Percentiles rank a stretch among this genome's conserved stretches.
Evolutionary conservation across 352 stramenopile species (phyloP).

Genomic region (Globisporangium paroecandrum): DNA sequence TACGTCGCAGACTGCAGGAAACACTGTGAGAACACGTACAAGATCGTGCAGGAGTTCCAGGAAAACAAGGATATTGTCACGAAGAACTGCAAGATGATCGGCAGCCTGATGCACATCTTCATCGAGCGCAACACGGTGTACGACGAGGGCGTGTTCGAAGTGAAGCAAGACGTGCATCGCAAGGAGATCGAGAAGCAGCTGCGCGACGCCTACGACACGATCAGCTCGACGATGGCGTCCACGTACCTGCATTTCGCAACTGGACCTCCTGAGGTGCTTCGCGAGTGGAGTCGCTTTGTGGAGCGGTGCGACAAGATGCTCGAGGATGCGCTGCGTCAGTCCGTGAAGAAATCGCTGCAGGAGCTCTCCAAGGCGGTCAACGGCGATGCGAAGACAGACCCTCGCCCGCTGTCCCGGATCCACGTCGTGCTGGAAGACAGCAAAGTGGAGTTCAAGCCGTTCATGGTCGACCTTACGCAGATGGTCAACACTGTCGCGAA

Average conservation of each 20-base stretch:
- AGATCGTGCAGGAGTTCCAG: constrained; percentile 88
- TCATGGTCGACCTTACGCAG: constrained; percentile 93
- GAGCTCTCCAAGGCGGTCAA: constrained; percentile 94
- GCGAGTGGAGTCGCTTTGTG: constrained; percentile 91
- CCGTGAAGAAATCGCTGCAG: constrained; percentile 93
- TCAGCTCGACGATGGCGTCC: constrained; percentile 88
- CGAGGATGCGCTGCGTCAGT: constrained; percentile 87
- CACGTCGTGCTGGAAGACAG: constrained; percentile 93
- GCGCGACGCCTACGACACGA: constrained; percentile 75
- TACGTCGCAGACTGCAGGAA: constrained; percentile 90
- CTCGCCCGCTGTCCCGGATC: constrained; percentile 90
- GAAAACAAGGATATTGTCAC: constrained; percentile 86
- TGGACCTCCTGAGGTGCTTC: constrained; percentile 87
- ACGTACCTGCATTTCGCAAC: constrained; percentile 91
- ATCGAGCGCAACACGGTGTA: constrained; percentile 94
- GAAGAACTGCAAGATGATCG: constrained; percentile 89
- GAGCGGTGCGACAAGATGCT: constrained; percentile 89
- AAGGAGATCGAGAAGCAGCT: constrained; percentile 75
- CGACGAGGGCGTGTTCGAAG: constrained; percentile 91
- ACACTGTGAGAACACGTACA: constrained; percentile 86
- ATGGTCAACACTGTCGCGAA: constrained; percentile 95
- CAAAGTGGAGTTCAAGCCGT: constrained; percentile 91
- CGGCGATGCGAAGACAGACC: constrained; percentile 89
- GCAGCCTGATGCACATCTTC: constrained; percentile 85
- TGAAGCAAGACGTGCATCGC: constrained; percentile 89